These are phyloP conservation scores for Mortierella sp. DNA, from an alignment of 371 early-diverging fungal species.

Conservation along the genomic window DNA sequence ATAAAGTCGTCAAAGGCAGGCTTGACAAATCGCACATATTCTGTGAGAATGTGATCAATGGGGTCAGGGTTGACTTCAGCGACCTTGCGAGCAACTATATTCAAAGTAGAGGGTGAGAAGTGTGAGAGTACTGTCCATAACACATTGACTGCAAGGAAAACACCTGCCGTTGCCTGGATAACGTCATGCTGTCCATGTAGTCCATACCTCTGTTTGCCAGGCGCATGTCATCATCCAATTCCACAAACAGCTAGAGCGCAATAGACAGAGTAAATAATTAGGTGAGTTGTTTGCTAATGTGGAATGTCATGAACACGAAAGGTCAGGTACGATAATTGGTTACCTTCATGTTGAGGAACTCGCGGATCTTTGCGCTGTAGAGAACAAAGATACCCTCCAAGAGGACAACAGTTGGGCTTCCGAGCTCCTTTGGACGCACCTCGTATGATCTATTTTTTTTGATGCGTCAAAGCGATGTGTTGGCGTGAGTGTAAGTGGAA, in stretches of 20 bases:
- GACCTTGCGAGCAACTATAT: conserved; percentile 41
- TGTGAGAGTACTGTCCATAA: not conserved
- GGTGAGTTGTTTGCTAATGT: too few relatives aligned
- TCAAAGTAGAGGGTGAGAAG: not conserved
- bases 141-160: not conserved
- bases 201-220: conserved; percentile 64
- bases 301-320: too few relatives aligned
- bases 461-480: not conserved
- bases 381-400: conserved; percentile 95
- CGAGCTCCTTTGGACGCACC: conserved; percentile 35
- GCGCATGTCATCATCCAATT: conserved; percentile 77
- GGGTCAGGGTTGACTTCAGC: conserved; percentile 51
- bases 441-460: conserved; percentile 25
- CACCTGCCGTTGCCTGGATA: not conserved
- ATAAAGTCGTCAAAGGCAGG: conserved; percentile 91
- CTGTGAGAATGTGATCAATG: conserved; percentile 69
- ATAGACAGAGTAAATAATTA: too few relatives aligned
- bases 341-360: conserved; percentile 92
- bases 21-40: conserved; percentile 85
- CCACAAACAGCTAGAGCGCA: conserved; percentile 71
- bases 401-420: conserved; percentile 82
- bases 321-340: too few relatives aligned
- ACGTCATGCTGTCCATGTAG: not conserved
- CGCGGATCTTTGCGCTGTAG: conserved; percentile 82
- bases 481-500: not conserved